Percentiles rank a stretch among this genome's conserved stretches.
phyloP scores from a whole-genome alignment of 192 early-diverging fungal species.

The Glomus cerebriforme region DNA sequence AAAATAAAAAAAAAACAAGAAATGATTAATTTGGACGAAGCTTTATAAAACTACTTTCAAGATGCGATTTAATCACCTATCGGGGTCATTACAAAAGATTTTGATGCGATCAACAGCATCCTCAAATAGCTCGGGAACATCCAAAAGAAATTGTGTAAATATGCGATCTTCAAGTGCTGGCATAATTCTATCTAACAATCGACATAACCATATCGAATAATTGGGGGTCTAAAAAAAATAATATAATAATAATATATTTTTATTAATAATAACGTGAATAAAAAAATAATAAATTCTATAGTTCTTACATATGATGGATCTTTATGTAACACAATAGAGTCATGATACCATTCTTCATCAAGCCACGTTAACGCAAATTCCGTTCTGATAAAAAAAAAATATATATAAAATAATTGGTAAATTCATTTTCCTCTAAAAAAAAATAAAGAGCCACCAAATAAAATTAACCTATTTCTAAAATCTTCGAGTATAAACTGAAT shows the following conservation, averaged over 20 bases:
- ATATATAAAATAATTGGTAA: neutral
- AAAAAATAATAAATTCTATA: conserved; percentile 32
- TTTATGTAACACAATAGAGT: conserved; percentile 34
- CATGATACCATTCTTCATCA: conserved; percentile 67
- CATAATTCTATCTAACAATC: conserved; percentile 37
- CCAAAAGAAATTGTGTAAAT: conserved; percentile 74
- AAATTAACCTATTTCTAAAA: conserved; percentile 57
- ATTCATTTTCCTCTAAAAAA: conserved; percentile 11
- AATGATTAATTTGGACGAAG: neutral
- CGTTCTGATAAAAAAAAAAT: conserved; percentile 38
- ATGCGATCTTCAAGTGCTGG: conserved; percentile 67
- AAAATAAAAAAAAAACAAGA: neutral
- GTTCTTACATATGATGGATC: conserved; percentile 29
- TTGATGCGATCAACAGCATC: conserved; percentile 63
- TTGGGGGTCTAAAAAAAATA: conserved; percentile 30
- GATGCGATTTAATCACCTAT: conserved; percentile 31
- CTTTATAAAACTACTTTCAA: neutral
- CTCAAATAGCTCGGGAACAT: conserved; percentile 71
- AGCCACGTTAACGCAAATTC: conserved; percentile 78
- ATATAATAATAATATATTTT: conserved; percentile 37
- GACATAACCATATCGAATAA: conserved; percentile 43
- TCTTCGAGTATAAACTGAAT: conserved; percentile 61
- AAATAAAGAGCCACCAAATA: neutral
- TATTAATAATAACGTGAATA: conserved; percentile 33
- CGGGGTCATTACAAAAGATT: conserved; percentile 66